Evolutionary conservation across 495 filamentous ascomycete genomes (phyloP), one percentile per base, ranked within the genome.

Genomic region (Oidiodendron maius): DNA sequence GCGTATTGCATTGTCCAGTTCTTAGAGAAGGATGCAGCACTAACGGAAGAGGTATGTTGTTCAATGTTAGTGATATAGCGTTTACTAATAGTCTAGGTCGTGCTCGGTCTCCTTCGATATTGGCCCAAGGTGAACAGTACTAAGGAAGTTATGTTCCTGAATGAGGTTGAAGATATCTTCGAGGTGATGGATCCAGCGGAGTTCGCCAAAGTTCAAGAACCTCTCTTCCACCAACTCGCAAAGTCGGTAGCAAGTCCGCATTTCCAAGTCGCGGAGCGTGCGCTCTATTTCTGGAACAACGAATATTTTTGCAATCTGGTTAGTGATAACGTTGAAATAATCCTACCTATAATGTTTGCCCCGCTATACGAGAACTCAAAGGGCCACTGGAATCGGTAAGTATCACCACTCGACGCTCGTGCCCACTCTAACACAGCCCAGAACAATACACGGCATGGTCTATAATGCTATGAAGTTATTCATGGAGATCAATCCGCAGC

Each of bases 391-490:
- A 99, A 99, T 62, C 76, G 93, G 93, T 96, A 71, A 61, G 78
- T 60, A 23, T 18, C 40, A 18, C 20, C 1, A 2, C 11, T 17
- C 30, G 22, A 9, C 3, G 43, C 30, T 5, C 44, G 12, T 2
- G 35, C 4, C 41, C 15, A 10, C 43, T 15, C 51, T 58, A 49
- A 58, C 22, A 37, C 2, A 48, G 45, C 15, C 5, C 28, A 98
- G 93, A 54, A 99, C 93, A 10, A 99, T 99, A 55, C 94, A 99
- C 59, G 93, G 94, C 60, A 97, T 99, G 94, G 93, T 99, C 15
- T 99, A 97, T 63, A 99, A 97, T 61, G 93, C 93, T 40, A 99
- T 99, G 93, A 99, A 99, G 63, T 82, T 99, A 37, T 99, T 99
- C 68, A 99, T 99, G 93, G 93, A 99, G 66, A 96, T 99, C 59